Evolutionary conservation across 371 early-diverging fungal species (phyloP).

Genomic region (Mucor saturninus): DNA sequence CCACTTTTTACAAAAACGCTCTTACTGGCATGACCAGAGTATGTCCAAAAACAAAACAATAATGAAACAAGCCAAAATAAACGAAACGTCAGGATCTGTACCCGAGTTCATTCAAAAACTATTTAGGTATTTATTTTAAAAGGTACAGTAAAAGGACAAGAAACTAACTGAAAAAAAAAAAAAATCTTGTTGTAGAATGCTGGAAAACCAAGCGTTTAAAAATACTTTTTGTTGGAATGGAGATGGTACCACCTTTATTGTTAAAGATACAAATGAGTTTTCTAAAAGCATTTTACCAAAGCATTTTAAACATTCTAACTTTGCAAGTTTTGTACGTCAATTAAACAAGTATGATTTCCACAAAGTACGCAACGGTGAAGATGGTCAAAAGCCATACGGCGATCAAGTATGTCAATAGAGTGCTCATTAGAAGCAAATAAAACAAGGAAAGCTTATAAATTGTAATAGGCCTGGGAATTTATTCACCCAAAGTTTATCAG

Average conservation of each 20-base stretch:
- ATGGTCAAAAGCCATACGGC: constrained; percentile 60
- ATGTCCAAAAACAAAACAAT: constrained; percentile 19
- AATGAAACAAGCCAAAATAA: constrained; percentile 19
- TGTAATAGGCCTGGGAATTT: constrained; percentile 77
- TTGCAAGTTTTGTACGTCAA: constrained; percentile 94
- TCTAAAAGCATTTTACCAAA: constrained; percentile 75
- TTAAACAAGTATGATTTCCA: constrained; percentile 97
- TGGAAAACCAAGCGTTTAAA: constrained; percentile 69
- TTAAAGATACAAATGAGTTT: constrained; percentile 79
- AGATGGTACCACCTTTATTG: constrained; percentile 83
- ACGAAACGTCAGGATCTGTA: constrained; percentile 26
- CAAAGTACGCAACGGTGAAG: constrained; percentile 73
- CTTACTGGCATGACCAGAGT: constrained; percentile 14
- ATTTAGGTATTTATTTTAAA: constrained; percentile 33
- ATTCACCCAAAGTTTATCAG: constrained; percentile 75
- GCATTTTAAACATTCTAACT: constrained; percentile 93
- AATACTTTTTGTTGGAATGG: constrained; percentile 75
- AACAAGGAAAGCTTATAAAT: not conserved
- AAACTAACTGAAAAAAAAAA: not conserved
- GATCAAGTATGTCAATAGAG: constrained; percentile 55
- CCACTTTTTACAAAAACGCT: not conserved
- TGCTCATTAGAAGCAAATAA: not conserved
- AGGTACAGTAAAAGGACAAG: not conserved
- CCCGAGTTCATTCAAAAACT: constrained; percentile 56
- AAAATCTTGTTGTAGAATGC: constrained; percentile 57